A percentile compares a stretch with the other conserved stretches of the same genome.
Evolutionary conservation across 345 rosid species (phyloP).

Genomic region (Gossypium rotundifolium): DNA sequence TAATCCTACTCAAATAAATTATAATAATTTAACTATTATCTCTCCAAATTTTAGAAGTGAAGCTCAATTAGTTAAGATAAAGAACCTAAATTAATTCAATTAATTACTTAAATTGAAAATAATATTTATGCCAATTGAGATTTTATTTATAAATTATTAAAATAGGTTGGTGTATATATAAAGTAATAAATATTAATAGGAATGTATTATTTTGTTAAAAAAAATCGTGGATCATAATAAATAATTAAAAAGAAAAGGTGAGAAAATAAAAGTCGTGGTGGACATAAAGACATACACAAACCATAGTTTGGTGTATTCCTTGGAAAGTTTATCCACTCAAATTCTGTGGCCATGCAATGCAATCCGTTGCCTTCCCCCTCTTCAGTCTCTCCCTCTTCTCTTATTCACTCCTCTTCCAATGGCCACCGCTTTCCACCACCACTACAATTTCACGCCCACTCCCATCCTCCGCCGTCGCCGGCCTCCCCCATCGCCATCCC

Average conservation of each 20-base stretch:
- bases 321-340: slow-evolving; percentile 8
- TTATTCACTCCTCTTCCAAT: not conserved
- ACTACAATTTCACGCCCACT: slow-evolving; percentile 1
- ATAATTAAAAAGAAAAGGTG: not conserved
- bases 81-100: too few relatives aligned
- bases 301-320: too few relatives aligned
- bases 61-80: too few relatives aligned
- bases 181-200: too few relatives aligned
- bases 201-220: too few relatives aligned
- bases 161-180: too few relatives aligned
- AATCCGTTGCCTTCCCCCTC: not conserved
- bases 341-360: slow-evolving; percentile 17
- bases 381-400: not conserved
- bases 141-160: too few relatives aligned
- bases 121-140: fast-evolving
- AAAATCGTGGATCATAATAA: not conserved
- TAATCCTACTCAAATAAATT: too few relatives aligned
- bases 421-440: slow-evolving; percentile 7
- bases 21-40: too few relatives aligned
- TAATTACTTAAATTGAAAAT: too few relatives aligned
- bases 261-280: not conserved
- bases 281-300: not conserved
- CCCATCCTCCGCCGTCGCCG: slow-evolving; percentile 5
- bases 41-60: too few relatives aligned
- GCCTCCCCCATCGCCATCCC: slow-evolving; percentile 18